Evolutionary conservation across 192 early-diverging fungal species (phyloP).

Genomic region (Backusella circina): DNA sequence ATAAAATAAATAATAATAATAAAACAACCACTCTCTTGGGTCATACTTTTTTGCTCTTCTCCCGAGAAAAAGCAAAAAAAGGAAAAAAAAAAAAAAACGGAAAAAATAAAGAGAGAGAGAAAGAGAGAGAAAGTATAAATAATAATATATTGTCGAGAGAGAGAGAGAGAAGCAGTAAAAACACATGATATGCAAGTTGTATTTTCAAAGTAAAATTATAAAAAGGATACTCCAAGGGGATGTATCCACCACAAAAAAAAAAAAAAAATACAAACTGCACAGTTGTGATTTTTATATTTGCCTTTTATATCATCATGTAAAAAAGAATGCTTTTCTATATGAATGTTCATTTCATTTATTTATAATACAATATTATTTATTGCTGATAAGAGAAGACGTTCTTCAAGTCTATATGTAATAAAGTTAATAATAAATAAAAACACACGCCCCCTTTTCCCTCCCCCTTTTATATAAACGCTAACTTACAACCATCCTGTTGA

Average conservation of each 20-base stretch:
- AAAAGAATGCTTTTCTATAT: background rate
- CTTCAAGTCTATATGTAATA: constrained; percentile 33
- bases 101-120: background rate
- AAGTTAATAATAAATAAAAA: background rate
- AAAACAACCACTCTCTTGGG: background rate
- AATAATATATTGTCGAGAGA: too few species aligned
- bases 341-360: background rate
- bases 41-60: constrained; percentile 3
- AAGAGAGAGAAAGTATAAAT: too few species aligned
- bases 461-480: too few species aligned
- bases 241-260: too few species aligned
- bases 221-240: background rate
- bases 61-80: background rate
- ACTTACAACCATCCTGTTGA: constrained; percentile 64
- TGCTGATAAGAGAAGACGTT: constrained; percentile 62
- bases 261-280: background rate
- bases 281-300: background rate
- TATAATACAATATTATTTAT: constrained; percentile 26
- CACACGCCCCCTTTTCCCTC: background rate
- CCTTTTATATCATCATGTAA: background rate
- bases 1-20: background rate
- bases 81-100: background rate
- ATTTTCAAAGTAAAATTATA: background rate
- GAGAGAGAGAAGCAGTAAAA: background rate
- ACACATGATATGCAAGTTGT: constrained; percentile 8